Percentiles rank a stretch among this genome's conserved stretches.
Evolutionary conservation across 2,329 filamentous ascomycete species (phyloP).

Genomic region (Fusarium pseudocircinatum): DNA sequence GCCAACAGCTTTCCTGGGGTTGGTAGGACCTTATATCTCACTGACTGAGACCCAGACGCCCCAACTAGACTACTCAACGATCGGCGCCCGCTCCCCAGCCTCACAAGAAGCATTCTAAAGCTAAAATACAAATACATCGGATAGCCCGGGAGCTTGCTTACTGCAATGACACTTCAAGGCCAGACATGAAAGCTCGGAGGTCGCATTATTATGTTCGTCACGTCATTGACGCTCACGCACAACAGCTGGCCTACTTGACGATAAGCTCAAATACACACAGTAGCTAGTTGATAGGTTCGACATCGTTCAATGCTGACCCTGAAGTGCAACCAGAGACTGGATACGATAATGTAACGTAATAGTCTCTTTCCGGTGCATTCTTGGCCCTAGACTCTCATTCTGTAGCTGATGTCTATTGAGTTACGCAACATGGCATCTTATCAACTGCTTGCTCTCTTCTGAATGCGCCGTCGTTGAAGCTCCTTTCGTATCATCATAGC

Average conservation of each 20-base stretch:
- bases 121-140: constrained; percentile 15
- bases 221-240: constrained; percentile 19
- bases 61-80: constrained; percentile 3
- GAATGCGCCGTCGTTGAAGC: constrained; percentile 40
- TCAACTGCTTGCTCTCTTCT: constrained; percentile 16
- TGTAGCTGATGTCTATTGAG: not conserved
- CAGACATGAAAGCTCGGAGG: not conserved
- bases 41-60: constrained; percentile 3
- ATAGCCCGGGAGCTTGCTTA: constrained; percentile 34
- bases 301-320: constrained; percentile 3
- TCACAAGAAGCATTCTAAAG: constrained; percentile 2
- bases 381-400: not conserved
- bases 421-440: not conserved
- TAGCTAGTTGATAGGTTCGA: not conserved
- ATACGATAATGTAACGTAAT: not conserved
- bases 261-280: not conserved
- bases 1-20: not conserved
- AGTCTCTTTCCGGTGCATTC: not conserved
- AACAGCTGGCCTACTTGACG: not conserved
- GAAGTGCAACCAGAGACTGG: not conserved
- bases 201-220: not conserved
- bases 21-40: not conserved
- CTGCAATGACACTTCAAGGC: constrained; percentile 6
- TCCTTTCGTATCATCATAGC: constrained; percentile 37
- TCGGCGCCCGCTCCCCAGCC: constrained; percentile 3